phyloP scores from a whole-genome alignment of 345 rosid species.

The Conringia planisiliqua region DNA sequence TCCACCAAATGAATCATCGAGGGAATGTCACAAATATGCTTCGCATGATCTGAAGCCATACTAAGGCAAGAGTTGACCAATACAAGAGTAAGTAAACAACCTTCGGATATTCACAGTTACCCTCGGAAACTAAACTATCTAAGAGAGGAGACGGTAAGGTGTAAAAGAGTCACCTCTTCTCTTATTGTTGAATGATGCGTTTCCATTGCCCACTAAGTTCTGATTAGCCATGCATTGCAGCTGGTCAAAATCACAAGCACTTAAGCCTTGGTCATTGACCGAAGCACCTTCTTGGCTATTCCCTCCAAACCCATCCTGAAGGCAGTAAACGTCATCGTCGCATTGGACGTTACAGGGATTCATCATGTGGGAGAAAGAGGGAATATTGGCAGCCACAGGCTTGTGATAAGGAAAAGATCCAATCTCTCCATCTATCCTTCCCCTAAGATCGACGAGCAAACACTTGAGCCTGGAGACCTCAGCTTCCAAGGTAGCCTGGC shows the following conservation, averaged over 20 bases:
- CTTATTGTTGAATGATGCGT: constrained; percentile 40
- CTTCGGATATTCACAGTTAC: not conserved
- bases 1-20: not conserved
- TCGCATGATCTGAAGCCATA: not conserved
- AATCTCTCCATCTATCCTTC: constrained; percentile 96
- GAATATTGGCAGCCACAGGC: constrained; percentile 39
- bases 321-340: constrained; percentile 65
- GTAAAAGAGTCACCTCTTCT: constrained; percentile 59
- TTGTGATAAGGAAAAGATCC: constrained; percentile 96
- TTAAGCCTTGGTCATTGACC: constrained; percentile 45
- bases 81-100: not conserved
- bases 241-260: constrained; percentile 67
- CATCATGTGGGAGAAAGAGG: constrained; percentile 57
- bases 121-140: not conserved
- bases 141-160: not conserved
- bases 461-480: constrained; percentile 92
- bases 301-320: constrained; percentile 50
- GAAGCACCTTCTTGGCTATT: constrained; percentile 45
- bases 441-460: constrained; percentile 91
- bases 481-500: constrained; percentile 84
- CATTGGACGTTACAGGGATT: constrained; percentile 84
- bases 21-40: not conserved
- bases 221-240: constrained; percentile 61
- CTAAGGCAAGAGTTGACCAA: not conserved
- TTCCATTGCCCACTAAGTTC: constrained; percentile 44